Conservation (phyloP, 2,329 filamentous ascomycete genomes). For the Xylaria sp. region DNA sequence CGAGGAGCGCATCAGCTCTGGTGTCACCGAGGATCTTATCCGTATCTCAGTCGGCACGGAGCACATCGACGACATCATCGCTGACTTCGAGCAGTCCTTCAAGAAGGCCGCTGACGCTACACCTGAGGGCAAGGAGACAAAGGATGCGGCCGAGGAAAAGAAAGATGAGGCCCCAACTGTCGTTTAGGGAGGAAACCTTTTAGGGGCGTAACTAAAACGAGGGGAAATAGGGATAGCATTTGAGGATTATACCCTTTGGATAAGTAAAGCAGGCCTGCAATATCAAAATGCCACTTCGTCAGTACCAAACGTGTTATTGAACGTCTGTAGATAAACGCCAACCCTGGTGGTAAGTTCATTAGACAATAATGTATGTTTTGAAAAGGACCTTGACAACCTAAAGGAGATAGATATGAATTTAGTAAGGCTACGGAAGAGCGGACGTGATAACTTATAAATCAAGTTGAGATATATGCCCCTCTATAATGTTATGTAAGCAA, state of each 20-base stretch:
- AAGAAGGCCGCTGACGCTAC: conserved; percentile 64
- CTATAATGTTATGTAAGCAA: not conserved
- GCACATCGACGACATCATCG: conserved; percentile 97
- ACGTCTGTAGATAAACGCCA: not conserved
- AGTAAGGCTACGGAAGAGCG: not conserved
- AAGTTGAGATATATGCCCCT: not conserved
- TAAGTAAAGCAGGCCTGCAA: conserved; percentile 11
- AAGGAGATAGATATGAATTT: not conserved
- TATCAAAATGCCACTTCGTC: conserved; percentile 1
- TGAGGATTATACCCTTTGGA: conserved; percentile 35
- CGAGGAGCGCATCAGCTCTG: conserved; percentile 81
- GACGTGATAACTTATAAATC: not conserved
- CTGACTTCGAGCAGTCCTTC: conserved; percentile 93
- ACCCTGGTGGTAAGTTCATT: no score
- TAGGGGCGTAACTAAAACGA: conserved; percentile 1
- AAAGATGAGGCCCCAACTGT: conserved; percentile 53
- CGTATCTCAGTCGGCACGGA: conserved; percentile 95
- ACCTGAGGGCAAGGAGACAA: conserved; percentile 44
- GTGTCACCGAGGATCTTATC: conserved; percentile 90
- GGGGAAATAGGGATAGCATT: conserved; percentile 15
- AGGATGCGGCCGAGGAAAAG: conserved; percentile 46
- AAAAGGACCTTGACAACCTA: no score
- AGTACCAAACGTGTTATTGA: not conserved
- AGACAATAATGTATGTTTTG: no score
- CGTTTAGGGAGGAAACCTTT: conserved; percentile 43